phyloP scores from a whole-genome alignment of 306 rosid species.

The Begonia masoniana region DNA sequence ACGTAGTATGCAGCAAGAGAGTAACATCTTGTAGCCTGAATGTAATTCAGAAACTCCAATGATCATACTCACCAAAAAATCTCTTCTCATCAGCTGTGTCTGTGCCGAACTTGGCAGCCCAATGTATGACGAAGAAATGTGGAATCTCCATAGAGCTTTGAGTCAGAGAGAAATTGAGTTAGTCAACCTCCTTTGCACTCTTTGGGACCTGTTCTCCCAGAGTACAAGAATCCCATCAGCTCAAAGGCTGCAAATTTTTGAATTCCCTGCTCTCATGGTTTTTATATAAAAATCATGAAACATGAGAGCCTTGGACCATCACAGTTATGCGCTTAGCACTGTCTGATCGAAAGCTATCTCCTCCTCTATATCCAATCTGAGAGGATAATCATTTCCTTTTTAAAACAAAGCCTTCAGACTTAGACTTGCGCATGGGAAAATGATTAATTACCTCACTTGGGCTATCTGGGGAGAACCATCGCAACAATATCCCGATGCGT shows the following conservation, averaged over 20 bases:
- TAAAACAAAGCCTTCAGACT: not conserved
- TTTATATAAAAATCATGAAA: slow-evolving; percentile 41
- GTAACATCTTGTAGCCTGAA: too few relatives aligned
- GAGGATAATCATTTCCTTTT: slow-evolving; percentile 20
- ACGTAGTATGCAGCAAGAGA: too few relatives aligned
- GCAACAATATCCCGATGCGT: slow-evolving; percentile 62
- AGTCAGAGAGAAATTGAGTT: slow-evolving; percentile 13
- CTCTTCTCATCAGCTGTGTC: too few relatives aligned
- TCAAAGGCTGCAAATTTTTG: slow-evolving; percentile 24
- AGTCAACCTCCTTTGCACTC: slow-evolving; percentile 31
- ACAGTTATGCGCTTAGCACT: slow-evolving; percentile 61
- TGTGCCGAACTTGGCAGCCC: slow-evolving; percentile 10
- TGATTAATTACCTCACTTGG: slow-evolving; percentile 50
- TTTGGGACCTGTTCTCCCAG: slow-evolving; percentile 28
- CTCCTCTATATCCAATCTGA: slow-evolving; percentile 75
- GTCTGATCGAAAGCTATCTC: slow-evolving; percentile 59
- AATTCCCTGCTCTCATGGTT: slow-evolving; percentile 13
- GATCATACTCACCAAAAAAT: too few relatives aligned
- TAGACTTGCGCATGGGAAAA: not conserved
- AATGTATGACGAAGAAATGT: slow-evolving; percentile 16
- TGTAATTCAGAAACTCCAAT: too few relatives aligned
- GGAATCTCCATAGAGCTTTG: slow-evolving; percentile 9
- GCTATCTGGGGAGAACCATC: slow-evolving; percentile 82
- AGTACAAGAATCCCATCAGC: slow-evolving; percentile 30
- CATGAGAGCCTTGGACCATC: slow-evolving; percentile 66